phyloP scores from a whole-genome alignment of 225 moss, liverwort and hornwort genomes.

The Climacium dendroides region DNA sequence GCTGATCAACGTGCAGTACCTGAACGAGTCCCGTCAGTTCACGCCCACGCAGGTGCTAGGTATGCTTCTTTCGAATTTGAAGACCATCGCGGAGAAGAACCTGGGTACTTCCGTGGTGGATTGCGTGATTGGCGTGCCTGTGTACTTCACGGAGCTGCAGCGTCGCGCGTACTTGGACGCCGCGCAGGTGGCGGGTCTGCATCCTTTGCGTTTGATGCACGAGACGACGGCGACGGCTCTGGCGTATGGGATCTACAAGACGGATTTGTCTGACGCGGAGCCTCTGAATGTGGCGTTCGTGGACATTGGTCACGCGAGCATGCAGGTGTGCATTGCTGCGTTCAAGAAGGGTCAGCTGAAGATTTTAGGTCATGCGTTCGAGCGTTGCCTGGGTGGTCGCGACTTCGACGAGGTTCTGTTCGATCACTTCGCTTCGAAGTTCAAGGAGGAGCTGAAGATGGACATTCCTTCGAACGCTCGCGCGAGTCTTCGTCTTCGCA shows the following conservation, averaged over 20 bases:
- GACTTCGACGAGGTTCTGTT: conserved; percentile 97
- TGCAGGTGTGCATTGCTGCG: conserved; percentile 94
- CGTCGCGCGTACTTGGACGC: conserved; percentile 93
- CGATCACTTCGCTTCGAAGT: conserved; percentile 73
- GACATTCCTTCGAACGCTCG: conserved; percentile 60
- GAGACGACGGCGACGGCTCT: conserved; percentile 96
- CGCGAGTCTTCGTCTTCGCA: conserved; percentile 62
- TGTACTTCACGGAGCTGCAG: conserved; percentile 97
- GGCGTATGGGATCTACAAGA: conserved; percentile 98
- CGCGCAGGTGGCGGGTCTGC: conserved; percentile 77
- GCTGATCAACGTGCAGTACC: conserved; percentile 66
- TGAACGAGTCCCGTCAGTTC: conserved; percentile 67
- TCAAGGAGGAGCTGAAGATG: conserved; percentile 78
- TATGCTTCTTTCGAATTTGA: conserved; percentile 82
- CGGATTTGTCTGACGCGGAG: conserved; percentile 79
- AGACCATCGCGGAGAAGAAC: conserved; percentile 94
- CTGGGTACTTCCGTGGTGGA: conserved; percentile 85
- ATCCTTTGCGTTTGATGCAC: conserved; percentile 90
- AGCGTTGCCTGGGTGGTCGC: conserved; percentile 73
- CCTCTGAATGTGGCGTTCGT: conserved; percentile 95
- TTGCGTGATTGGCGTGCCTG: conserved; percentile 94
- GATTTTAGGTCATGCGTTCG: conserved; percentile 77
- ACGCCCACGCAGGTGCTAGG: conserved; percentile 89
- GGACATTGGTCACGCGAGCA: conserved; percentile 93
- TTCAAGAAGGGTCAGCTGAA: conserved; percentile 98